Base-by-base conservation (phyloP, 2,329 filamentous ascomycete species). In the Leptodontidium sp. region DNA sequence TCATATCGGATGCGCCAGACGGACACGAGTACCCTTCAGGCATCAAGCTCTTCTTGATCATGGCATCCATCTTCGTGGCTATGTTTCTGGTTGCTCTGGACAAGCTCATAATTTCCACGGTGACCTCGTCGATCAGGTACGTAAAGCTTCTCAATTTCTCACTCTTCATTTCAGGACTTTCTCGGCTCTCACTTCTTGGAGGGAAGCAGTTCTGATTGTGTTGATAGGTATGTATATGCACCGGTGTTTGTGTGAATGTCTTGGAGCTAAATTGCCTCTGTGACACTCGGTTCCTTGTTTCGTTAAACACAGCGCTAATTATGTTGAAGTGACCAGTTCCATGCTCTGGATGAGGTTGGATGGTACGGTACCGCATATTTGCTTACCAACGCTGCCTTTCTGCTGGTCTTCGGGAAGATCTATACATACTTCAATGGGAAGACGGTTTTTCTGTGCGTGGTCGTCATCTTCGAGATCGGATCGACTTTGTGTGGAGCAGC, bases 301-400 rank as follows among this genome's bases (percentile, higher is more conserved):
- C 32, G 32, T 35, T 35, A 9, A 35, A 35, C 4, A 35, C 32
- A 35, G 32, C 32, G 32, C 32, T 35, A 9, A 35, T 35, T 35
- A 35, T 35, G 32, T 35, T 35, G 32, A 35, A 35, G 32, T 35
- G 32, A 35, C 53, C 73, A 77, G 15, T 81, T 81, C 67, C 74
- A 80, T 35, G 76, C 77, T 11, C 71, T 78, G 17, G 66, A 75
- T 52, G 79, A 80, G 73, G 73, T 80, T 43, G 78, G 78, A 11
- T 80, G 79, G 78, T 80, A 80, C 72, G 77, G 77, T 32, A 76
- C 76, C 24, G 75, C 77, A 1, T 79, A 78, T 66, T 69, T 78
- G 14, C 73, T 80, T 7, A 69, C 68, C 38, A 70, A 65, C 47
- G 61, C 50, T 59, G 64, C 70, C n/a, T 70, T 73, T 55, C 49